Percentiles rank a stretch among this genome's conserved stretches.
phyloP scores from a whole-genome alignment of 2,329 filamentous ascomycete genomes.

The Lasiodiplodia sp. region DNA sequence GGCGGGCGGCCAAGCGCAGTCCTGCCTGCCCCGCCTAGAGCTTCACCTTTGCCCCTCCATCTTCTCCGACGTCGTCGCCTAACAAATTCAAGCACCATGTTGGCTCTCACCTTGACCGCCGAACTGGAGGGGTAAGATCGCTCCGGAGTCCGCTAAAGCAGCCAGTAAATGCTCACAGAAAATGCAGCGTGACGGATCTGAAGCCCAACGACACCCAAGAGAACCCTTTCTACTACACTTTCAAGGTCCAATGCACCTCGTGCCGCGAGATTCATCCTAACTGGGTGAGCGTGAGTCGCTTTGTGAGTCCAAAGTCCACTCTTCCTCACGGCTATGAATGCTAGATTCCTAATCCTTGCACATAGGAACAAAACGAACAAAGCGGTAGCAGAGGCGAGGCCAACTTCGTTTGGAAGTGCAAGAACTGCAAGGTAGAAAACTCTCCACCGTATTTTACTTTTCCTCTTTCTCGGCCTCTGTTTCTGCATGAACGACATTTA shows the following conservation, averaged over 20 bases:
- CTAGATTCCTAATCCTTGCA: background rate
- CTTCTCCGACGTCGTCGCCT: background rate
- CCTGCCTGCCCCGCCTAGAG: slow-evolving; percentile 14
- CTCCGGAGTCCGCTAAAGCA: background rate
- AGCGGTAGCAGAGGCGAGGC: slow-evolving; percentile 93
- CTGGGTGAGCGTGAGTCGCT: slow-evolving; percentile 83
- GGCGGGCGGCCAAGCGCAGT: background rate
- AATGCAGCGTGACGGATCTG: slow-evolving; percentile 86
- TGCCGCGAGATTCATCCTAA: slow-evolving; percentile 92
- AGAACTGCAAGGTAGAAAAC: slow-evolving; percentile 83
- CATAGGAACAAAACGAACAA: slow-evolving; percentile 85
- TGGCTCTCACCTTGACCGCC: slow-evolving; percentile 48
- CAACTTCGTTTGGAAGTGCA: slow-evolving; percentile 99
- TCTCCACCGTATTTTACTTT: slow-evolving; percentile 28
- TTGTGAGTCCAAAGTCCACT: slow-evolving; percentile 66
- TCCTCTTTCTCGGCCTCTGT: slow-evolving; percentile 27
- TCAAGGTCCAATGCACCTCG: slow-evolving; percentile 98
- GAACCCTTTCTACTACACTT: slow-evolving; percentile 92
- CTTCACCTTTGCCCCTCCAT: slow-evolving; percentile 14
- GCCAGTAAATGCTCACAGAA: background rate
- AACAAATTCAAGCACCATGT: slow-evolving; percentile 36
- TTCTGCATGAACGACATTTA: background rate
- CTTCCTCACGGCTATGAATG: background rate
- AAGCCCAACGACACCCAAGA: slow-evolving; percentile 82
- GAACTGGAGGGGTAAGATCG: slow-evolving; percentile 45